phyloP scores from a whole-genome alignment of 768 basidiomycete genomes.

The Amyloporia xantha region DNA sequence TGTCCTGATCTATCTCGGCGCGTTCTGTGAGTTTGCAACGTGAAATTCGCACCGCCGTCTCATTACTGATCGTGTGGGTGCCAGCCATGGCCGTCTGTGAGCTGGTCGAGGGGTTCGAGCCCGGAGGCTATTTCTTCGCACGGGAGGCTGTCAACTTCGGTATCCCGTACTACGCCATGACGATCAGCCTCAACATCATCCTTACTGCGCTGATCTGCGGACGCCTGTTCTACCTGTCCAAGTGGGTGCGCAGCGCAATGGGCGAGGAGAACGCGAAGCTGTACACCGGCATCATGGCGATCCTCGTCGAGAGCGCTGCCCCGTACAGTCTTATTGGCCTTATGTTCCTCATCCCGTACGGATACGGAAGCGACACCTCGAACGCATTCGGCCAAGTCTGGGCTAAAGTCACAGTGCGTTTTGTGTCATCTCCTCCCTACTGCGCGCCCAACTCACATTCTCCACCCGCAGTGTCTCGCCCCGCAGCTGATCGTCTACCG shows the following conservation, averaged over 20 bases:
- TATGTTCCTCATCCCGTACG: slow-evolving; percentile 18
- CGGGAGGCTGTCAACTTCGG: slow-evolving; percentile 10
- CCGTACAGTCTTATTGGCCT: slow-evolving; percentile 17
- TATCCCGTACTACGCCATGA: slow-evolving; percentile 12
- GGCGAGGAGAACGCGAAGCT: slow-evolving; percentile 3
- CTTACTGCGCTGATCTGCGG: slow-evolving; percentile 14
- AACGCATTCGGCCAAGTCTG: slow-evolving; percentile 16
- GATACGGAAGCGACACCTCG: slow-evolving; percentile 8
- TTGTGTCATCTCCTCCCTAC: background rate
- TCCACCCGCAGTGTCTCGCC: slow-evolving; percentile 11
- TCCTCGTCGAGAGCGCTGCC: slow-evolving; percentile 16
- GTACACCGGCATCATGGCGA: slow-evolving; percentile 13
- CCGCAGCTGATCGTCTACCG: slow-evolving; percentile 16
- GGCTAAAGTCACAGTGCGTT: slow-evolving; percentile 15
- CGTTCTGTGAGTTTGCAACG: slow-evolving; percentile 11
- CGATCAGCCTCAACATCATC: slow-evolving; percentile 14
- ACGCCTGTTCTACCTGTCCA: slow-evolving; percentile 13
- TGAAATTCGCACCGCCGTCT: too few relatives aligned
- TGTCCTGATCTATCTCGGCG: slow-evolving; percentile 12
- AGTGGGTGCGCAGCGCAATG: background rate
- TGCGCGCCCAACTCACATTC: background rate
- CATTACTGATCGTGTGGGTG: background rate
- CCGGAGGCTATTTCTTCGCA: slow-evolving; percentile 14
- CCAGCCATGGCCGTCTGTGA: slow-evolving; percentile 14
- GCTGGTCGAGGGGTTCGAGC: slow-evolving; percentile 9